Evolutionary conservation across 2,329 filamentous ascomycete species (phyloP), one percentile per base, ranked within the genome.

Genomic region (Beauveria asiatica): DNA sequence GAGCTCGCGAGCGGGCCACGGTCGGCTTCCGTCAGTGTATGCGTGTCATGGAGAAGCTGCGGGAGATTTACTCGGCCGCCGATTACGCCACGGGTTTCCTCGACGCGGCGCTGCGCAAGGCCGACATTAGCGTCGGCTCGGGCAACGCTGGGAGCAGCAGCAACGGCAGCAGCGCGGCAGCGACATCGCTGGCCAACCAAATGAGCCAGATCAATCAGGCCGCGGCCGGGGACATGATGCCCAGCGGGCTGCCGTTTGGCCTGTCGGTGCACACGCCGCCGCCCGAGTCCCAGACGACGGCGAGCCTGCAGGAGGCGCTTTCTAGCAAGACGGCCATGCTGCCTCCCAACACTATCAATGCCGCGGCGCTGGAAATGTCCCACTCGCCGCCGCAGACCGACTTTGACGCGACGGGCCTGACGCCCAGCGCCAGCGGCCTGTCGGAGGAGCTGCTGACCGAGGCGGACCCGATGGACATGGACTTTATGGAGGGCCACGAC

Each of bases 21-120:
- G 83, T 87, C 61, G 90, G 91, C 21, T 96, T 96, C 76, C 88
- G 88, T 66, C 88, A 92, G 70, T 97, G 93, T 75, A 96, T 97
- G 90, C 83, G 87, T 51, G 91, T 96, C 62, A 89, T 97, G 79
- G 87, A 92, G 70, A 88, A 87, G 64, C 80, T 97, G 19, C 85
- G 92, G 42, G 91, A 96, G 69, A 90, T 92, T 33, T 97, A 97
- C 69, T 87, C 92, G 0, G 92, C 92, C 0, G 93, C 93, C n/a
- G 92, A 97, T 72, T 96, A 94, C 68, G 92, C 91, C n/a, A 93
- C 90, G 1, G 90, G 90, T 2, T 97, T 97, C 76, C 80, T 97
- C n/a, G 90, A 96, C 70, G 91, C 92, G 1, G 91, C 92, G 1
- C 88, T 96, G 64, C 86, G 89, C 63, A 95, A 96, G 76, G 90